Percentiles rank a stretch among this genome's conserved stretches.
phyloP scores from a whole-genome alignment of 108 stramenopile species.

The Fistulifera pelliculosa region DNA sequence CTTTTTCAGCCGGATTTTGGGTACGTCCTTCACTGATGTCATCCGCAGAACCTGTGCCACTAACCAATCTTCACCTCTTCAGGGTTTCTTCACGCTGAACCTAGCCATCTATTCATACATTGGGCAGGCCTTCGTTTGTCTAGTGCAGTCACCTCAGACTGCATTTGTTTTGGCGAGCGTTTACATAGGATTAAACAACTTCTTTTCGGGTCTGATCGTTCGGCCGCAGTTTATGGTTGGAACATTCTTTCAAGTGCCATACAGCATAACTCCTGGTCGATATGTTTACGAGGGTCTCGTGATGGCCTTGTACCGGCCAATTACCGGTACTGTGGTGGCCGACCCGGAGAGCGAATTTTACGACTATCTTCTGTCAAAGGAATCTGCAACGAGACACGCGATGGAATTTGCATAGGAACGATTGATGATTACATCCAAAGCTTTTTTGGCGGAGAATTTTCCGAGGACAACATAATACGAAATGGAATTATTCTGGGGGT shows the following conservation, averaged over 20 bases:
- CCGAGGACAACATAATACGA: conserved; percentile 16
- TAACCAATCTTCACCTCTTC: conserved; percentile 3
- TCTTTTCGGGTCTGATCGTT: conserved; percentile 70
- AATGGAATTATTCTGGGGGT: conserved; percentile 38
- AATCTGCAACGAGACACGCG: conserved; percentile 1
- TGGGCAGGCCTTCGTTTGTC: conserved; percentile 70
- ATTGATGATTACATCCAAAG: conserved; percentile 35
- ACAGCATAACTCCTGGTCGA: conserved; percentile 64
- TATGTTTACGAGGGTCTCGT: conserved; percentile 69
- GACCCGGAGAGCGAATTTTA: conserved; percentile 39
- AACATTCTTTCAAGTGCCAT: conserved; percentile 34
- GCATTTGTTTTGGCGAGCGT: conserved; percentile 54
- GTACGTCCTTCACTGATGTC: conserved; percentile 4
- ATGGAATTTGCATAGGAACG: conserved; percentile 27
- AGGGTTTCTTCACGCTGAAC: conserved; percentile 67
- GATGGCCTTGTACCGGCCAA: conserved; percentile 35
- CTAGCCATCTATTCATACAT: conserved; percentile 65
- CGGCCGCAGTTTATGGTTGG: conserved; percentile 46
- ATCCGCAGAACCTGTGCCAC: too few species aligned
- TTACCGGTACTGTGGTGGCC: conserved; percentile 32
- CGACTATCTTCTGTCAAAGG: conserved; percentile 19
- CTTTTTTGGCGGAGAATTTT: conserved; percentile 59
- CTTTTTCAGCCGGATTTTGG: conserved; percentile 9
- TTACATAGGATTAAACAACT: conserved; percentile 69
- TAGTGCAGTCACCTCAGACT: conserved; percentile 46